Evolutionary conservation across 495 filamentous ascomycete species (phyloP).

Genomic region (Durotheca rogersii): DNA sequence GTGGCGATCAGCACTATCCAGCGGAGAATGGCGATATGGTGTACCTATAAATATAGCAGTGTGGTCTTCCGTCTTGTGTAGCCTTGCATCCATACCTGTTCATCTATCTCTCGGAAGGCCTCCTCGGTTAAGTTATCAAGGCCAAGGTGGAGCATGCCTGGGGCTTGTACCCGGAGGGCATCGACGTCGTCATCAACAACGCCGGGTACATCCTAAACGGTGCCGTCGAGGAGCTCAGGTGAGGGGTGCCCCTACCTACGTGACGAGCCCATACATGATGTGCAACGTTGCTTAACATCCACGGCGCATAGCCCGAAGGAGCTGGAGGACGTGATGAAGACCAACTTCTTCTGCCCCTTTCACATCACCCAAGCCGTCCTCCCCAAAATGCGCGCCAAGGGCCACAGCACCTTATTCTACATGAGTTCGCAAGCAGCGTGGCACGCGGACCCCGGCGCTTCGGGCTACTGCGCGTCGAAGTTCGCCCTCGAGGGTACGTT

Average conservation of each 20-base stretch:
- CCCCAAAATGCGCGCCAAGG: constrained; percentile 46
- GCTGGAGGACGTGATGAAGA: constrained; percentile 44
- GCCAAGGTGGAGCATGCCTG: constrained; percentile 37
- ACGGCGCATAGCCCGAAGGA: constrained; percentile 32
- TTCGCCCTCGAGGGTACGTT: constrained; percentile 79
- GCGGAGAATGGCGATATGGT: too few species aligned
- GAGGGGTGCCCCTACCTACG: constrained; percentile 25
- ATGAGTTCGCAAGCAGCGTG: constrained; percentile 53
- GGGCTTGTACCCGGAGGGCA: constrained; percentile 25
- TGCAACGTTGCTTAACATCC: constrained; percentile 13
- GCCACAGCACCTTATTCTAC: constrained; percentile 52
- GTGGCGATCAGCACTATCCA: too few species aligned
- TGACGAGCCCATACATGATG: constrained; percentile 1
- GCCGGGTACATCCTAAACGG: constrained; percentile 51
- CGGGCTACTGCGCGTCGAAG: constrained; percentile 82
- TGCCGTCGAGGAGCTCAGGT: constrained; percentile 47
- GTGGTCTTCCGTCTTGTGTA: too few species aligned
- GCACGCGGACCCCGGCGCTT: constrained; percentile 42
- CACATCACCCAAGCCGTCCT: constrained; percentile 48
- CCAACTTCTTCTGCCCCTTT: constrained; percentile 53
- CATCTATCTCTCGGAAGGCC: too few species aligned
- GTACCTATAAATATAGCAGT: too few species aligned
- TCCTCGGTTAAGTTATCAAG: too few species aligned
- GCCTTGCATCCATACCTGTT: too few species aligned
- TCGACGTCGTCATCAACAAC: constrained; percentile 60